Conservation (phyloP, 2,329 filamentous ascomycete species). For the Sporothrix variecibatus region DNA sequence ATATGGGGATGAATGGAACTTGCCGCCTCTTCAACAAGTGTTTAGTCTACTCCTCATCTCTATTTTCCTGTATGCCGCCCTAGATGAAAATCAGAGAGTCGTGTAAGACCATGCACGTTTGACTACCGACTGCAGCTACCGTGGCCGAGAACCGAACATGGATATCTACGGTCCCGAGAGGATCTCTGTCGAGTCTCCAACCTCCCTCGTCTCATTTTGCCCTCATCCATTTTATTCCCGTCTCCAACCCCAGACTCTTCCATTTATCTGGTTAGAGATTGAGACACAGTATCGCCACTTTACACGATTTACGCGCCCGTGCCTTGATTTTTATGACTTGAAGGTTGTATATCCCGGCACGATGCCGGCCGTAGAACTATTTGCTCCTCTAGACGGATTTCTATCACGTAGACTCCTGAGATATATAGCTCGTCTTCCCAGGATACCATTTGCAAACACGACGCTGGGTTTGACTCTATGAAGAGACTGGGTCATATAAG, state of each 20-base stretch:
- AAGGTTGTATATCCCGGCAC: neutral
- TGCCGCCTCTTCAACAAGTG: too few relatives aligned
- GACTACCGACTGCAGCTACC: neutral
- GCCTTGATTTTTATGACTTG: neutral
- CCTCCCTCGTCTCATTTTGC: neutral
- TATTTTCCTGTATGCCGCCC: neutral
- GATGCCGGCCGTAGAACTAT: neutral
- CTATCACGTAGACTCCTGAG: too few relatives aligned
- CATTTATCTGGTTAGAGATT: slow-evolving; percentile 4
- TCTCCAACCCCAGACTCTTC: neutral
- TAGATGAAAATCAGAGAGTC: too few relatives aligned
- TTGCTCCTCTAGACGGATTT: neutral
- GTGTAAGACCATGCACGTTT: neutral
- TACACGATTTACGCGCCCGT: neutral
- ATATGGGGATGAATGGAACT: neutral
- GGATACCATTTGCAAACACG: neutral
- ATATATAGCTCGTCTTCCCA: neutral
- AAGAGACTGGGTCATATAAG: too few relatives aligned
- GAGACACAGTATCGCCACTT: neutral
- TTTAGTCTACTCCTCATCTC: neutral
- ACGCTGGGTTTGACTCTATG: too few relatives aligned
- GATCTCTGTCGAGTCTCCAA: neutral
- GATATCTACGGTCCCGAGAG: neutral
- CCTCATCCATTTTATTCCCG: neutral
- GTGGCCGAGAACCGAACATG: neutral